Evolutionary conservation across 106 monocot genomes (phyloP).

Genomic region (Dendrobium officinale): DNA sequence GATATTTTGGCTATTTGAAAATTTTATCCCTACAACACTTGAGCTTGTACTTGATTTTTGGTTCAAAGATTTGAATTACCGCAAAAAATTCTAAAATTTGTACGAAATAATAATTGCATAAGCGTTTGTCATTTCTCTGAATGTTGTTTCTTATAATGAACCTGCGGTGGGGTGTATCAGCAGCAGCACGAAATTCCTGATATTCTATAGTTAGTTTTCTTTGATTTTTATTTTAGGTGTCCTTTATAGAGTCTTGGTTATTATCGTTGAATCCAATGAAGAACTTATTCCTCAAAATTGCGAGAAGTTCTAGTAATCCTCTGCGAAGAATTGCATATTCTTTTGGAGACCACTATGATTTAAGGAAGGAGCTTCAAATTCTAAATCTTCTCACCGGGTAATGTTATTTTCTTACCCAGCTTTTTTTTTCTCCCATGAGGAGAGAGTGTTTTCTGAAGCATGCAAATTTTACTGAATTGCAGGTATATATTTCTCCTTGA

Average conservation of each 20-base stretch:
- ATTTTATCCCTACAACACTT: background rate
- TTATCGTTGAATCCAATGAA: slow-evolving; percentile 55
- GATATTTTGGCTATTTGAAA: no score
- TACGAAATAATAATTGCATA: background rate
- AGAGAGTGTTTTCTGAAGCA: background rate
- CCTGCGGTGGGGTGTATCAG: background rate
- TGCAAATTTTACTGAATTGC: slow-evolving; percentile 9
- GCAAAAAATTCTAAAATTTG: background rate
- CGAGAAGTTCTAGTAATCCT: slow-evolving; percentile 60
- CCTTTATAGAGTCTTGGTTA: slow-evolving; percentile 80
- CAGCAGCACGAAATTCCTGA: background rate
- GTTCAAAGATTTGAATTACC: background rate
- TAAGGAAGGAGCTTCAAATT: slow-evolving; percentile 78
- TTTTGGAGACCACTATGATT: slow-evolving; percentile 91
- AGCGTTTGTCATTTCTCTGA: background rate
- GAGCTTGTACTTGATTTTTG: background rate
- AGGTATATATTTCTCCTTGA: slow-evolving; percentile 91
- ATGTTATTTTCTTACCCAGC: background rate
- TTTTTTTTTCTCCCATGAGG: background rate
- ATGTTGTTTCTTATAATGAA: background rate
- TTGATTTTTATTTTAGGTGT: slow-evolving; percentile 43
- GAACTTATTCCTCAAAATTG: slow-evolving; percentile 53
- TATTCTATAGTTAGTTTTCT: background rate
- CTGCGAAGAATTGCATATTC: slow-evolving; percentile 53
- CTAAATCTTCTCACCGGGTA: slow-evolving; percentile 94